Percentiles rank a stretch among this genome's conserved stretches.
Evolutionary conservation across 2,329 filamentous ascomycete species (phyloP).

Genomic region (Delphinella strobiligena): DNA sequence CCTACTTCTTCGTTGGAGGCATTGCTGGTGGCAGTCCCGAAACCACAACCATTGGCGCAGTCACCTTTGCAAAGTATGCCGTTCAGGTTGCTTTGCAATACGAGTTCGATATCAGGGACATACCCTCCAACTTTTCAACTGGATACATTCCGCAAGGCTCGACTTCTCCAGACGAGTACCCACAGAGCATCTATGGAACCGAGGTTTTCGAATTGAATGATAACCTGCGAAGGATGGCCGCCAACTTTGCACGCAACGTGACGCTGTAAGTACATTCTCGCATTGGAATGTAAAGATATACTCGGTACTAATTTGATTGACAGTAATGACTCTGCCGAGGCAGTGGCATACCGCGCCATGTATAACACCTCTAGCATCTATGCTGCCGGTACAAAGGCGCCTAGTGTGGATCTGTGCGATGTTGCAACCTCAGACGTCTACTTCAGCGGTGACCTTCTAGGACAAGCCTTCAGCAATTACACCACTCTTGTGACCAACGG

Average conservation of each 20-base stretch:
- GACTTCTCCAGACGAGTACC: conserved; percentile 34
- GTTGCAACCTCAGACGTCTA: conserved; percentile 61
- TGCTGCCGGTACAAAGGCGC: conserved; percentile 35
- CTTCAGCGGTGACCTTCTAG: conserved; percentile 50
- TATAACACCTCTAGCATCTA: conserved; percentile 23
- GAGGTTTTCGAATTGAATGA: conserved; percentile 32
- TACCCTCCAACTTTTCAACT: conserved; percentile 51
- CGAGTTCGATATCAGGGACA: conserved; percentile 59
- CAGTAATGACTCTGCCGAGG: conserved; percentile 23
- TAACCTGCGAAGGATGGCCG: conserved; percentile 23
- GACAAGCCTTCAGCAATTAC: conserved; percentile 53
- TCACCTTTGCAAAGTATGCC: conserved; percentile 56
- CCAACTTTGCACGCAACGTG: conserved; percentile 22
- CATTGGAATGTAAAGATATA: no score
- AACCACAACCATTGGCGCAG: conserved; percentile 51
- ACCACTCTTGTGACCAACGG: conserved; percentile 55
- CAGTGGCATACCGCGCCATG: conserved; percentile 25
- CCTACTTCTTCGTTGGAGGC: conserved; percentile 61
- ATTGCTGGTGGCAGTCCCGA: conserved; percentile 66
- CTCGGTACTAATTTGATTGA: no score
- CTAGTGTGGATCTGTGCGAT: conserved; percentile 53
- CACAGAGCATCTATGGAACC: conserved; percentile 26
- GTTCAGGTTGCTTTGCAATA: conserved; percentile 67
- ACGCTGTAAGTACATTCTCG: conserved; percentile 11
- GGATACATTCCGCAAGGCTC: conserved; percentile 58